phyloP scores from a whole-genome alignment of 2,329 filamentous ascomycete species.

The Beauveria sp. region DNA sequence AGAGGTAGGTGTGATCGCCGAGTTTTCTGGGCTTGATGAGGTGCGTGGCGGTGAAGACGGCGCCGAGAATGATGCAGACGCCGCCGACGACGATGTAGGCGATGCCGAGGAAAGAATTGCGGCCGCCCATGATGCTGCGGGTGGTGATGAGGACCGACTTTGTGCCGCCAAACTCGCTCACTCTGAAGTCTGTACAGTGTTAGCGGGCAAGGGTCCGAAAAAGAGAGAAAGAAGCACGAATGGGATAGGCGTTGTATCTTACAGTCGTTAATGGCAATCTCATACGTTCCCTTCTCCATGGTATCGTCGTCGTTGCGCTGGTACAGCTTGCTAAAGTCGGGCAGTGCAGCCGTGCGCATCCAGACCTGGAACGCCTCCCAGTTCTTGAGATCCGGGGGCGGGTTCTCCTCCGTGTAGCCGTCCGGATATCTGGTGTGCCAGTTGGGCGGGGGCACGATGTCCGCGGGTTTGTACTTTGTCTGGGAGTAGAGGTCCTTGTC shows the following conservation, averaged over 20 bases:
- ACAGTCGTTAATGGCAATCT: slow-evolving; percentile 72
- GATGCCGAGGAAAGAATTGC: slow-evolving; percentile 92
- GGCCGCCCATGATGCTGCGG: slow-evolving; percentile 85
- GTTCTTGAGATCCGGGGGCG: slow-evolving; percentile 63
- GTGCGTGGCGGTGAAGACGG: slow-evolving; percentile 82
- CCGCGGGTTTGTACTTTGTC: slow-evolving; percentile 54
- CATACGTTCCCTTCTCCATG: slow-evolving; percentile 67
- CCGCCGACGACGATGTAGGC: slow-evolving; percentile 92
- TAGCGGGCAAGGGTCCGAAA: not conserved
- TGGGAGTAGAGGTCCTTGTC: slow-evolving; percentile 72
- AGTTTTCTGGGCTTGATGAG: slow-evolving; percentile 94
- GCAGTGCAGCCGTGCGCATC: slow-evolving; percentile 95
- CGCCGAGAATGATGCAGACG: slow-evolving; percentile 81
- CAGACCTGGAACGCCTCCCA: slow-evolving; percentile 92
- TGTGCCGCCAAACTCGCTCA: slow-evolving; percentile 70
- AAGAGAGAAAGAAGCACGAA: too few species aligned
- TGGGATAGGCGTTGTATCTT: slow-evolving; percentile 32
- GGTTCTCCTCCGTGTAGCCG: slow-evolving; percentile 57
- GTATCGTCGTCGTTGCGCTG: slow-evolving; percentile 65
- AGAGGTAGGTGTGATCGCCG: slow-evolving; percentile 93
- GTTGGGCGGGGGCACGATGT: slow-evolving; percentile 78
- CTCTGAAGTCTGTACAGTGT: slow-evolving; percentile 62
- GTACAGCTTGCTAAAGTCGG: slow-evolving; percentile 89
- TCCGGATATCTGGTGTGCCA: slow-evolving; percentile 66
- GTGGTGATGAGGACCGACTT: slow-evolving; percentile 89